Conservation (phyloP, 1,284 basidiomycete species). For the Trichosporon ovoides region DNA sequence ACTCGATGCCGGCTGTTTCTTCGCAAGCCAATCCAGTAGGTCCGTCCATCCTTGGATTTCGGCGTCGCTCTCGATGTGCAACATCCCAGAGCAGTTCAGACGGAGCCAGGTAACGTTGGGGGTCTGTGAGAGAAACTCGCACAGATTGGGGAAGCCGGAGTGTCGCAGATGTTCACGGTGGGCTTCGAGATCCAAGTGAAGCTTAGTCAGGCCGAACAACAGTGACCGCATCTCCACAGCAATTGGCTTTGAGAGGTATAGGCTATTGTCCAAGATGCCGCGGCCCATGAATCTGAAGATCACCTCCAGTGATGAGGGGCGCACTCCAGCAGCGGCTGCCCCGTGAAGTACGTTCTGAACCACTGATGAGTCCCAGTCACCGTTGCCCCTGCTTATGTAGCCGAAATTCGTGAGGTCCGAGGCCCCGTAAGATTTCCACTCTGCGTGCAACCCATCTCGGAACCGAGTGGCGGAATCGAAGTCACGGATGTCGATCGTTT, state of each 20-base stretch:
- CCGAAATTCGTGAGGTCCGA: background rate
- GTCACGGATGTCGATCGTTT: conserved; percentile 53
- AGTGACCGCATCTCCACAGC: background rate
- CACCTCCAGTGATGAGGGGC: conserved; percentile 8
- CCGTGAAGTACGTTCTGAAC: conserved; percentile 8
- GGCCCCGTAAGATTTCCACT: conserved; percentile 9
- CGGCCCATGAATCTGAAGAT: background rate
- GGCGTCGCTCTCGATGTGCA: background rate
- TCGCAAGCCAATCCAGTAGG: background rate
- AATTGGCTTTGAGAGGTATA: background rate
- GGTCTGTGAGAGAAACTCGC: background rate
- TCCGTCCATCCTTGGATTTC: background rate
- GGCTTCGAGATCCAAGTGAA: conserved; percentile 7
- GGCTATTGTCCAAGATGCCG: background rate
- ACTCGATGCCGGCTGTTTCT: background rate
- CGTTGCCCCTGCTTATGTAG: no score
- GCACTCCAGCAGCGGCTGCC: background rate
- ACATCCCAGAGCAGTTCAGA: conserved; percentile 9
- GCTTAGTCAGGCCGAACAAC: conserved; percentile 5
- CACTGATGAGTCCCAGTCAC: background rate
- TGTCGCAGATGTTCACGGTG: background rate
- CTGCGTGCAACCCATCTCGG: conserved; percentile 10
- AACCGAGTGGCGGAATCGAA: conserved; percentile 33
- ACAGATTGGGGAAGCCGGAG: background rate
- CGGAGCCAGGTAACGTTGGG: conserved; percentile 13